These are phyloP conservation scores for Trichoderma pleuroti DNA, from an alignment of 2,329 filamentous ascomycete species.

Conservation along the genomic window DNA sequence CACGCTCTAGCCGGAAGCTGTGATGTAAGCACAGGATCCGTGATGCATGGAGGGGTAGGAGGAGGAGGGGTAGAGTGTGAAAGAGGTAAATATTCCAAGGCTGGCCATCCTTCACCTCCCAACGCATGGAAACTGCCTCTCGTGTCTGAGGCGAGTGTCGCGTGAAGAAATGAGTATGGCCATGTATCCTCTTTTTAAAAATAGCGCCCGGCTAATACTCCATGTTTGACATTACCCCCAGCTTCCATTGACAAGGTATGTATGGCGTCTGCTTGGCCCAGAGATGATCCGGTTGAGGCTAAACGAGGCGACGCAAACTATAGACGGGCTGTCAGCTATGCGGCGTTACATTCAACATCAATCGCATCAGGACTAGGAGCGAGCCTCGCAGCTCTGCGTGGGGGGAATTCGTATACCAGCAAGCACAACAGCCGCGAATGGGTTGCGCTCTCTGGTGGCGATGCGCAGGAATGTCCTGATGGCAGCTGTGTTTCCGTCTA, in stretches of 20 bases:
- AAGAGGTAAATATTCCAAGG: background rate
- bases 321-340: slow-evolving; percentile 27
- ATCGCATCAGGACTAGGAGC: slow-evolving; percentile 22
- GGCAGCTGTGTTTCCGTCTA: slow-evolving; percentile 20
- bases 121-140: background rate
- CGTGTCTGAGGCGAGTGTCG: background rate
- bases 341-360: slow-evolving; percentile 31
- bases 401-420: background rate
- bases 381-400: slow-evolving; percentile 25
- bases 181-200: background rate
- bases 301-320: background rate
- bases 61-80: background rate
- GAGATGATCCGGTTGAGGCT: background rate
- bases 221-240: background rate
- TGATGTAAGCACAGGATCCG: background rate
- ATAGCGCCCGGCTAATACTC: background rate
- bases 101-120: background rate
- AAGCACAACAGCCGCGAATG: slow-evolving; percentile 5
- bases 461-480: background rate
- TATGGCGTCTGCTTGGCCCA: background rate
- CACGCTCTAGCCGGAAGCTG: background rate
- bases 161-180: background rate
- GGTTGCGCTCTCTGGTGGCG: background rate
- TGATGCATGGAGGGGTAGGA: background rate
- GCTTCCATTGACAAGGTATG: slow-evolving; percentile 7